Conservation (phyloP, 495 filamentous ascomycete species). For the Elasticomyces elasticus region DNA sequence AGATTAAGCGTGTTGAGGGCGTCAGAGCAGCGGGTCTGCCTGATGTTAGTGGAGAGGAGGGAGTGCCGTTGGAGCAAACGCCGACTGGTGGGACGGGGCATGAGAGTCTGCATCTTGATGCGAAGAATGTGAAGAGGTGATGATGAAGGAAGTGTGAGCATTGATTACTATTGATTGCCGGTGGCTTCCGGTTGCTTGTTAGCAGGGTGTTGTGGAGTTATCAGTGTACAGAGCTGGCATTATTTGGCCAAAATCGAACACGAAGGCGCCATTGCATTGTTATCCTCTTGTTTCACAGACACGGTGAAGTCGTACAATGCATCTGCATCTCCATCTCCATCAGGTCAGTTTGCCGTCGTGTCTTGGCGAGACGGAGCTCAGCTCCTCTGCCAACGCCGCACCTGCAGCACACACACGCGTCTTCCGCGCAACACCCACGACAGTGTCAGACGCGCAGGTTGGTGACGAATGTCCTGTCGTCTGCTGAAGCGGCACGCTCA, state of each 20-base stretch:
- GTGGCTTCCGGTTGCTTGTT: not conserved
- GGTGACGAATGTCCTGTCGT: not conserved
- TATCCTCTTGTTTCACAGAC: too few species aligned
- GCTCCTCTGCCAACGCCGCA: not conserved
- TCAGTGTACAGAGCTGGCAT: too few species aligned
- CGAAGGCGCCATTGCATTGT: too few species aligned
- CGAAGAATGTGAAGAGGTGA: not conserved
- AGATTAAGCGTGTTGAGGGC: constrained; percentile 57
- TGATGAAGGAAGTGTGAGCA: not conserved
- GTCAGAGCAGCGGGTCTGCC: constrained; percentile 28
- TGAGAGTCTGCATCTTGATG: not conserved
- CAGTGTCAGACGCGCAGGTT: not conserved
- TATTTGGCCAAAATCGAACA: too few species aligned
- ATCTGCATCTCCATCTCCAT: too few species aligned
- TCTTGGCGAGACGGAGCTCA: not conserved
- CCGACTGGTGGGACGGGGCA: not conserved
- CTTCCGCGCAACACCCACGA: not conserved
- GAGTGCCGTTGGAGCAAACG: not conserved
- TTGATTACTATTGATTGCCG: not conserved
- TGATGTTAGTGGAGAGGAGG: not conserved
- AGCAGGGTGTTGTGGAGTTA: too few species aligned
- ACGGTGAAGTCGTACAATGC: too few species aligned
- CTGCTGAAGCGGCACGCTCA: not conserved
- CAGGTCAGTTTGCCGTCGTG: too few species aligned
- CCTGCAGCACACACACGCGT: not conserved